Base-by-base conservation (phyloP, 2,329 filamentous ascomycete genomes). In the Beauveria rudraprayagi region DNA sequence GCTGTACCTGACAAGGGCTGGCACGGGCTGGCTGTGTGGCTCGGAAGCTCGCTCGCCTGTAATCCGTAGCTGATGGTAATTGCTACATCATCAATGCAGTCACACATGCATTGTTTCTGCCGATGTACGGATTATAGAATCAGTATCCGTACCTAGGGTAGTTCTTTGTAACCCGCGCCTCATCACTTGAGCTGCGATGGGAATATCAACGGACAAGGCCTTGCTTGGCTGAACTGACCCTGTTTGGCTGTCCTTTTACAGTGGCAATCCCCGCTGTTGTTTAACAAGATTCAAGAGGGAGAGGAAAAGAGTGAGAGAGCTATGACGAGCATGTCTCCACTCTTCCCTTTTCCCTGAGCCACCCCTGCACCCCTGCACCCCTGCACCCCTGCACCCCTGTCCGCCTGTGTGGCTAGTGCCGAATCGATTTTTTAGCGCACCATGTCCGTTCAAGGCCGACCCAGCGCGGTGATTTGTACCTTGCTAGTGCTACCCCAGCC, bases 401-500 rank as follows among this genome's bases (percentile, higher is more conserved):
- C 41, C 41, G 43, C 54, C 54, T 56, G 54, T 53, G 52, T 57
- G 55, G 55, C 55, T 57, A 59, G 56, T 59, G 37, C 17, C 17
- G 22, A 26, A 16, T 40, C 56, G 37, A 59, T 51, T 59, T 52
- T 51, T 37, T 59, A 59, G 56, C 56, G 56, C 47, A 47, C 43
- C 8, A 16, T 14, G 41, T 50, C 37, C 9, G 37, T 17, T 30
- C 46, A 37, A 52, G 30, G 30, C 50, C 48, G 46, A 22, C 46
- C n/a, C 44, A 19, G 41, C 28, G 28, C 26, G 4, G 46, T 41
- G 46, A 50, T 50, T 48, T 40, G n/a, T 56, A 37, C 52, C 51
- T 55, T 55, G 19, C 37, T 34, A 34, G 53, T 57, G 55, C 22
- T 58, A 41, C 46, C 46, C 56, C 46, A 34, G 56, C 46, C 24